Evolutionary conservation across 768 basidiomycete species (phyloP).

Genomic region (Phanerodontia chrysosporium): DNA sequence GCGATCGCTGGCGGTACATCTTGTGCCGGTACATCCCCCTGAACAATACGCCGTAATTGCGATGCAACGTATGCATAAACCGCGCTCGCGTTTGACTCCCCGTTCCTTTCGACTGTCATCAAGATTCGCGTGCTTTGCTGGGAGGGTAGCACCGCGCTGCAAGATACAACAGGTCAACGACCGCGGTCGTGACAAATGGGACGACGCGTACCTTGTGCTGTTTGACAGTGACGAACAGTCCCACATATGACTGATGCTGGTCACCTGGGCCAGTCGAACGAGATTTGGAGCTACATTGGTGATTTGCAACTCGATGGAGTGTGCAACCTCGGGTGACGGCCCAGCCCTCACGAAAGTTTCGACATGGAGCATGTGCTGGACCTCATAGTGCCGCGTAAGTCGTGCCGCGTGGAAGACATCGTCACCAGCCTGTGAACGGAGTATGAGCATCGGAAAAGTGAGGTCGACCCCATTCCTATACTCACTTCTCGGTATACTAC

Average conservation of each 20-base stretch:
- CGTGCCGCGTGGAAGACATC: slow-evolving; percentile 55
- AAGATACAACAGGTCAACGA: no score
- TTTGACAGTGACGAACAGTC: slow-evolving; percentile 37
- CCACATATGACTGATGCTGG: slow-evolving; percentile 70
- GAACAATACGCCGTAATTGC: slow-evolving; percentile 48
- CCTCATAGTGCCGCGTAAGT: slow-evolving; percentile 51
- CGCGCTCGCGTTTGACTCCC: slow-evolving; percentile 34
- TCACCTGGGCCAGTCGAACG: slow-evolving; percentile 53
- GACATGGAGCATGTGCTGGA: slow-evolving; percentile 54
- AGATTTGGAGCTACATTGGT: slow-evolving; percentile 43
- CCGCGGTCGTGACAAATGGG: no score
- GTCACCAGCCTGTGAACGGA: slow-evolving; percentile 36
- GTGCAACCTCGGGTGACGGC: slow-evolving; percentile 43
- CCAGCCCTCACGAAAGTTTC: slow-evolving; percentile 49
- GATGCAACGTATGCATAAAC: slow-evolving; percentile 47
- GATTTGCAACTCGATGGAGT: slow-evolving; percentile 51
- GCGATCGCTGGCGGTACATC: slow-evolving; percentile 50
- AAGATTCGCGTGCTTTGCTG: slow-evolving; percentile 44
- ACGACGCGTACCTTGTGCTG: background rate
- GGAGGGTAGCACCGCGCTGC: slow-evolving; percentile 33
- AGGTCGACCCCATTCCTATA: background rate
- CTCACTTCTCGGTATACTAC: slow-evolving; percentile 65
- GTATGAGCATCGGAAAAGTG: background rate
- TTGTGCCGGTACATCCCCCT: slow-evolving; percentile 36
- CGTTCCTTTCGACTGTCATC: slow-evolving; percentile 39